Evolutionary conservation across 345 rosid genomes (phyloP), one percentile per base, ranked within the genome.

Genomic region (Populus alba): DNA sequence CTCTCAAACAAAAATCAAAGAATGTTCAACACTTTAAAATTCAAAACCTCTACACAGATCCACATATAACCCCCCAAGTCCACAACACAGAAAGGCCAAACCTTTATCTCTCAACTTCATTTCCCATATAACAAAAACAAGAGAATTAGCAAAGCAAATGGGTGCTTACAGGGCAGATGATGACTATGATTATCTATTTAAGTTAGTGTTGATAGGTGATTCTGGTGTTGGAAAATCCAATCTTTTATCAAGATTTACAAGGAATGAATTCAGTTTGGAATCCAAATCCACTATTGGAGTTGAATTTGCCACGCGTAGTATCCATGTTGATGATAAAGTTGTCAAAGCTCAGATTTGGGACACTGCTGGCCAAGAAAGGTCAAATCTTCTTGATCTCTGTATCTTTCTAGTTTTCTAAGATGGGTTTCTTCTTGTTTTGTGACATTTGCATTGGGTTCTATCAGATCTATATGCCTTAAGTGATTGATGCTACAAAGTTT

Each of bases 291-390:
- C 83, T 7, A 80, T 80, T 20, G 83, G 83, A 29, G 83, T 80
- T 62, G 83, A 80, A 75, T 80, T 80, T 65, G 83, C 83, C 71
- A 75, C 79, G 1, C 79, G 83, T 39, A 80, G 82, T 47, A 80
- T 80, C 66, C 82, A 78, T n/a, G 81, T 78, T 9, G 81, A 78
- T 78, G 81, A 78, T 29, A 78, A 78, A 66, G 81, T 78, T 18
- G 81, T 78, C 39, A 78, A 78, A 72, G 81, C 81, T 43, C 81
- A 78, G 81, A 78, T 78, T 78, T 78, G 81, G 81, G 81, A 78
- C 72, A 78, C 81, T 78, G 81, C 81, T 66, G 81, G 81, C 39
- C 81, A 80, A 37, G 82, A 80, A 80, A 75, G 82, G 78, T 74
- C 45, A 9, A 11, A 33, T 13, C 23, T 77, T 43, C 20, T 9